These are phyloP conservation scores for Xerocomellus amylosporus DNA, from an alignment of 768 basidiomycete species.

Conservation along the genomic window DNA sequence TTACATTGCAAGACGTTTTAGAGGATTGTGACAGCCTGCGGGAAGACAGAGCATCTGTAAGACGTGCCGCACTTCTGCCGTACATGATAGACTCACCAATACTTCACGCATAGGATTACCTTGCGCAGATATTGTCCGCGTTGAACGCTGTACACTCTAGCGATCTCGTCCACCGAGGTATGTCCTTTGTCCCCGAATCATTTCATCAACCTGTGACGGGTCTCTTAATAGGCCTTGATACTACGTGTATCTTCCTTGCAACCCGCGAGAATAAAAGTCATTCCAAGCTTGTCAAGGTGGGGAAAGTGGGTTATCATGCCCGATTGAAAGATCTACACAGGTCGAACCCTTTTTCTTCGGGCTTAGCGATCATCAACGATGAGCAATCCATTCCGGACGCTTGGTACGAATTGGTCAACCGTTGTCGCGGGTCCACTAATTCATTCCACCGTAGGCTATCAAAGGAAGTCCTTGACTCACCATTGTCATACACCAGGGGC, in stretches of 20 bases:
- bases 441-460: slow-evolving; percentile 51
- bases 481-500: slow-evolving; percentile 69
- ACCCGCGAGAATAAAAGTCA: slow-evolving; percentile 48
- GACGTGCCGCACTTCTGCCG: slow-evolving; percentile 19
- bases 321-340: slow-evolving; percentile 76
- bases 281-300: slow-evolving; percentile 69
- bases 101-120: slow-evolving; percentile 57
- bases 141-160: slow-evolving; percentile 63
- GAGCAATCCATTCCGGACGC: slow-evolving; percentile 28
- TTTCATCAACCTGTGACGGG: not conserved
- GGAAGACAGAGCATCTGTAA: slow-evolving; percentile 65
- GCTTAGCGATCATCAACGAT: slow-evolving; percentile 14
- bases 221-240: slow-evolving; percentile 46
- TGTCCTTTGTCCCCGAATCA: not conserved
- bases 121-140: slow-evolving; percentile 68
- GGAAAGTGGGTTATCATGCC: slow-evolving; percentile 68
- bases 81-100: not conserved
- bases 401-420: slow-evolving; percentile 17
- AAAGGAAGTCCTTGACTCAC: slow-evolving; percentile 75
- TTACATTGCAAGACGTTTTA: slow-evolving; percentile 71
- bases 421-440: not conserved
- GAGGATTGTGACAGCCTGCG: slow-evolving; percentile 73
- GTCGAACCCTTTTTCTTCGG: slow-evolving; percentile 70
- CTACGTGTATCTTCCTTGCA: slow-evolving; percentile 60
- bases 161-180: slow-evolving; percentile 71